phyloP scores from a whole-genome alignment of 2,329 filamentous ascomycete genomes.

The Magnaporthales sp. region DNA sequence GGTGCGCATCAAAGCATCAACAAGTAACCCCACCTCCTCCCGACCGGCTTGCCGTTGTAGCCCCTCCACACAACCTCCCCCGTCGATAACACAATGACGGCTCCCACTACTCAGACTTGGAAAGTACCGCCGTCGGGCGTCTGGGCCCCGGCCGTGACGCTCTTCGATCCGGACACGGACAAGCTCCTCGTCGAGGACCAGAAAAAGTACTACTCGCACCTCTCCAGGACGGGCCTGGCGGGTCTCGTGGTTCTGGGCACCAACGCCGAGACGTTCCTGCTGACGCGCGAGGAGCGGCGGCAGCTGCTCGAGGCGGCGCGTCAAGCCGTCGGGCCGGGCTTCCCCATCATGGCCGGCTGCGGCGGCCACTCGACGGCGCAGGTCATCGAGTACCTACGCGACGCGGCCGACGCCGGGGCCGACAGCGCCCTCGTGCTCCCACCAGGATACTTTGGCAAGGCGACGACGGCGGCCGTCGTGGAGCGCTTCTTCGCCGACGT shows the following conservation, averaged over 20 bases:
- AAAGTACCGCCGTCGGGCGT: conserved; percentile 19
- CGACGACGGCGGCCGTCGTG: conserved; percentile 47
- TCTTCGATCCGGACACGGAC: conserved; percentile 22
- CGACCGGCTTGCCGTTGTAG: too few relatives aligned
- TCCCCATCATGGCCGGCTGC: conserved; percentile 54
- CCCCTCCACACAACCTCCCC: not conserved
- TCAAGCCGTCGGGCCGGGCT: conserved; percentile 39
- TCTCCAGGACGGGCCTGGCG: conserved; percentile 17
- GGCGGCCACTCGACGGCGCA: conserved; percentile 57
- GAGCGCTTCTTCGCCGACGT: conserved; percentile 51
- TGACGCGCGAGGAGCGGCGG: conserved; percentile 22
- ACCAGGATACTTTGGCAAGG: conserved; percentile 56
- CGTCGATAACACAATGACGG: not conserved
- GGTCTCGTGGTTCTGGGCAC: conserved; percentile 24
- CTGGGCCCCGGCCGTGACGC: conserved; percentile 24
- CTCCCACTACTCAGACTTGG: not conserved
- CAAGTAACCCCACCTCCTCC: not conserved
- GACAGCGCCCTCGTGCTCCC: conserved; percentile 55
- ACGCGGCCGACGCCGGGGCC: conserved; percentile 51
- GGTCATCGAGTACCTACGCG: conserved; percentile 48
- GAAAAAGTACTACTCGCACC: conserved; percentile 20
- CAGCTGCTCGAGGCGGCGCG: conserved; percentile 47
- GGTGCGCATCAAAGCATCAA: not conserved
- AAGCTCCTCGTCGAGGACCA: conserved; percentile 19
- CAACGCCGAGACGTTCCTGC: conserved; percentile 24